Evolutionary conservation across 1,139 yeast species (phyloP).

Genomic region (Scheffersomyces stambukii): DNA sequence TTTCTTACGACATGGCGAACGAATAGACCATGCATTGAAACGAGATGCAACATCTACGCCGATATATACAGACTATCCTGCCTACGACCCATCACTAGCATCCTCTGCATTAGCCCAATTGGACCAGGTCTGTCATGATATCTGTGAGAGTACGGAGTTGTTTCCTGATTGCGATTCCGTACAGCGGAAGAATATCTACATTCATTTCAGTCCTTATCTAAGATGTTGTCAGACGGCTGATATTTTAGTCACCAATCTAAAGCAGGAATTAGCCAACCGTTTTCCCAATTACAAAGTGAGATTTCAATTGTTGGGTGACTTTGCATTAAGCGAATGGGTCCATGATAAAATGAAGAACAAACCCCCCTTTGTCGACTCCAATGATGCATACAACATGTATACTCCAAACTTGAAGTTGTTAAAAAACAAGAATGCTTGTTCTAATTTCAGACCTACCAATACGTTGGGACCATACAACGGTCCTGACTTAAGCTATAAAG

Average conservation of each 20-base stretch:
- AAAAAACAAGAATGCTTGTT: slow-evolving; percentile 31
- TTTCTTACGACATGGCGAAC: slow-evolving; percentile 44
- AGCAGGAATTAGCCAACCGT: slow-evolving; percentile 17
- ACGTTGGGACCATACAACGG: slow-evolving; percentile 47
- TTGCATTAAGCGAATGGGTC: slow-evolving; percentile 47
- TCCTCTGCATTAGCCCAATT: slow-evolving; percentile 26
- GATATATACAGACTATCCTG: slow-evolving; percentile 24
- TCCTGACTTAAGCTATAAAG: slow-evolving; percentile 38
- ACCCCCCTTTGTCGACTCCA: slow-evolving; percentile 43
- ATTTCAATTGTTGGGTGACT: slow-evolving; percentile 42
- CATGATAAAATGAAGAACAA: slow-evolving; percentile 43
- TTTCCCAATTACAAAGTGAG: slow-evolving; percentile 33
- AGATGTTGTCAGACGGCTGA: slow-evolving; percentile 47
- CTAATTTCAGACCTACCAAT: slow-evolving; percentile 44
- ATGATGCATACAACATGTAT: slow-evolving; percentile 47
- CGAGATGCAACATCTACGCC: slow-evolving; percentile 25
- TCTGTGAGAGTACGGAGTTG: slow-evolving; percentile 21
- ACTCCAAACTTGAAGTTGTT: slow-evolving; percentile 40
- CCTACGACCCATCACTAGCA: slow-evolving; percentile 41
- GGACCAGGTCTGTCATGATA: slow-evolving; percentile 26
- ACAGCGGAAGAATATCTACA: slow-evolving; percentile 32
- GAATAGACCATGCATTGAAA: slow-evolving; percentile 38
- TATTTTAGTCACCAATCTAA: slow-evolving; percentile 29
- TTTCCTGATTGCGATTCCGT: slow-evolving; percentile 16
- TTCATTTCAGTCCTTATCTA: slow-evolving; percentile 44